Conservation (phyloP, 1,284 basidiomycete species). For the Pascua sp. region DNA sequence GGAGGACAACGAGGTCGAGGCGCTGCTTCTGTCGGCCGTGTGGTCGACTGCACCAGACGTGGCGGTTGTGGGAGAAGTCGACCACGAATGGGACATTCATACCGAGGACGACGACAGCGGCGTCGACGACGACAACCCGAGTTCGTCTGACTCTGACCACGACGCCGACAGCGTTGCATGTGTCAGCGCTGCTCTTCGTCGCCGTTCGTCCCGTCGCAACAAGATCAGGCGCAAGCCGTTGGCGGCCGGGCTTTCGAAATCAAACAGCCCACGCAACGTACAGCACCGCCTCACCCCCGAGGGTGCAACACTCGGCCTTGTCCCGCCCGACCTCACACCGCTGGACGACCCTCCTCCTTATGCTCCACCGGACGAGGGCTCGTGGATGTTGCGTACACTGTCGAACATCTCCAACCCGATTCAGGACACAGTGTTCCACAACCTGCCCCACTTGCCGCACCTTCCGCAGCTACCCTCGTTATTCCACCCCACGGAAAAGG, state of each 20-base stretch:
- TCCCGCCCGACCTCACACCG: constrained; percentile 6
- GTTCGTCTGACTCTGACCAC: constrained; percentile 33
- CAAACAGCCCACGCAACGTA: neutral
- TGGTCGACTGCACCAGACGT: constrained; percentile 32
- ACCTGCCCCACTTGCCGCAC: constrained; percentile 14
- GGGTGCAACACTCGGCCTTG: neutral
- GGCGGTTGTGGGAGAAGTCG: constrained; percentile 2
- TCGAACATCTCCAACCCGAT: constrained; percentile 37
- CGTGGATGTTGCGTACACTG: constrained; percentile 43
- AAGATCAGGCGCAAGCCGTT: constrained; percentile 21
- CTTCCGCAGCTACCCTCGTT: neutral
- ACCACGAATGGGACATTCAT: constrained; percentile 7
- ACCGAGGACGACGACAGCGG: constrained; percentile 29
- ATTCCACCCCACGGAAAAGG: constrained; percentile 11
- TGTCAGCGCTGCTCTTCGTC: constrained; percentile 13
- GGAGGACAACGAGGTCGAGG: constrained; percentile 53
- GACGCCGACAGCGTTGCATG: constrained; percentile 20
- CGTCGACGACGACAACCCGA: constrained; percentile 49
- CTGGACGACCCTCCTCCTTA: constrained; percentile 41
- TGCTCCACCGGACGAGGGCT: constrained; percentile 25
- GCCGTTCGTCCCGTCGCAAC: constrained; percentile 5
- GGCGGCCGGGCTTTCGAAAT: neutral
- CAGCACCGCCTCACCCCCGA: neutral
- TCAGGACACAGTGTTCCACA: constrained; percentile 37
- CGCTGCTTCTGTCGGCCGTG: constrained; percentile 45